A percentile compares a stretch with the other conserved stretches of the same genome.
Evolutionary conservation across 2,329 filamentous ascomycete genomes (phyloP).

Genomic region (Bipolaris cookei): DNA sequence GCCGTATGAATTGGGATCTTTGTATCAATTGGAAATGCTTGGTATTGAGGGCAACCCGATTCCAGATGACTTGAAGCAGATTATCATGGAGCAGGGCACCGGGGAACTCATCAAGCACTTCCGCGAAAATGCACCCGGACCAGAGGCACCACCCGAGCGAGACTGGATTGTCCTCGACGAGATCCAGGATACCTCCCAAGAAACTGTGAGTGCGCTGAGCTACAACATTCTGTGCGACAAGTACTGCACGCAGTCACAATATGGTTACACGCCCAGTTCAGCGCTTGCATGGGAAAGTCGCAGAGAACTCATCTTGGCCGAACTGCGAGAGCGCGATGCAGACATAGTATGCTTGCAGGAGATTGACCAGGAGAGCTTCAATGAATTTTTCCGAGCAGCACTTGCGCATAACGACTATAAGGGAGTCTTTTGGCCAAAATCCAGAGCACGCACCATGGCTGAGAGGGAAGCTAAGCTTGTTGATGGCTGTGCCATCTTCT

Average conservation of each 20-base stretch:
- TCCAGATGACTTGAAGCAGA: constrained; percentile 75
- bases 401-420: constrained; percentile 89
- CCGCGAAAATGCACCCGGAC: constrained; percentile 81
- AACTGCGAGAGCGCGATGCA: constrained; percentile 78
- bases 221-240: constrained; percentile 97
- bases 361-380: constrained; percentile 88
- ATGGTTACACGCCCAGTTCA: constrained; percentile 85
- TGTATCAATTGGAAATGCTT: constrained; percentile 86
- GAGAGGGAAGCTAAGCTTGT: constrained; percentile 88
- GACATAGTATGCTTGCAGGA: constrained; percentile 95
- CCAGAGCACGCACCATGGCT: constrained; percentile 87
- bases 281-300: constrained; percentile 89
- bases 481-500: constrained; percentile 96
- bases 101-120: constrained; percentile 82
- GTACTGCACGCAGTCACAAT: constrained; percentile 82
- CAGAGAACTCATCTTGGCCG: constrained; percentile 79
- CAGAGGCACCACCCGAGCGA: constrained; percentile 76
- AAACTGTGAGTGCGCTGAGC: constrained; percentile 84
- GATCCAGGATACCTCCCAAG: constrained; percentile 53
- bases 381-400: constrained; percentile 87
- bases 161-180: constrained; percentile 78
- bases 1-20: constrained; percentile 84
- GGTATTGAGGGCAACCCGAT: constrained; percentile 93
- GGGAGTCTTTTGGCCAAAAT: constrained; percentile 90
- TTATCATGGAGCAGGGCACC: constrained; percentile 86